A percentile compares a stretch with the other conserved stretches of the same genome.
phyloP scores from a whole-genome alignment of 2,329 filamentous ascomycete genomes.

The Aspergillus fumigatiaffinis region DNA sequence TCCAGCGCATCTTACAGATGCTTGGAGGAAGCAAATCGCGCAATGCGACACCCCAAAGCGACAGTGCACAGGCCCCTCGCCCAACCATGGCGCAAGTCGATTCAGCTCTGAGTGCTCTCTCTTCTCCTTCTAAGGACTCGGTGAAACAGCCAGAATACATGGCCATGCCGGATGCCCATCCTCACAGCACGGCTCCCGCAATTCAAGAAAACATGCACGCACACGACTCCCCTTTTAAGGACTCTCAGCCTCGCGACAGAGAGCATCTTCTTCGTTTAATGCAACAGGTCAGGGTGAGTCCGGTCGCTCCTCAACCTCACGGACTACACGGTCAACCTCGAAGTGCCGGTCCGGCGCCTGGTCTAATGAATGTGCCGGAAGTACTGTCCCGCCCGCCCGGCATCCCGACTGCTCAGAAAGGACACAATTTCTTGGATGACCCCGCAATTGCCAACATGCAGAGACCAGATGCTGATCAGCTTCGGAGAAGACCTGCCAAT shows the following conservation, averaged over 20 bases:
- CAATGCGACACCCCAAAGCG: conserved; percentile 44
- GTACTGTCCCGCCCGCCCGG: conserved; percentile 32
- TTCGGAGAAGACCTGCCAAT: conserved; percentile 36
- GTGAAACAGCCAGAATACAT: conserved; percentile 31
- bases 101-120: conserved; percentile 23
- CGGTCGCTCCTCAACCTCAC: conserved; percentile 20
- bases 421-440: conserved; percentile 40
- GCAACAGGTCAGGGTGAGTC: conserved; percentile 51
- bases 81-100: conserved; percentile 29
- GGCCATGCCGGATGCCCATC: conserved; percentile 18
- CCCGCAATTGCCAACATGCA: conserved; percentile 42
- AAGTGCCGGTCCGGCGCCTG: conserved; percentile 28
- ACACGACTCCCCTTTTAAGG: conserved; percentile 32
- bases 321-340: conserved; percentile 27
- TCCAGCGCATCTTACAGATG: conserved; percentile 77
- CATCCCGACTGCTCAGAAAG: conserved; percentile 32
- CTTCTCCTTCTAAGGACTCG: conserved; percentile 31
- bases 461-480: conserved; percentile 34
- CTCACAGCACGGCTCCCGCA: conserved; percentile 20
- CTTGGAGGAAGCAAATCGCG: conserved; percentile 56
- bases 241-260: conserved; percentile 56
- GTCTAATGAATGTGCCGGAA: conserved; percentile 35
- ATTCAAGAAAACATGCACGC: conserved; percentile 27
- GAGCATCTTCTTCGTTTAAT: conserved; percentile 84
- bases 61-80: conserved; percentile 28